phyloP scores from a whole-genome alignment of 176 grass and related monocot species.

The Raddia guianensis region DNA sequence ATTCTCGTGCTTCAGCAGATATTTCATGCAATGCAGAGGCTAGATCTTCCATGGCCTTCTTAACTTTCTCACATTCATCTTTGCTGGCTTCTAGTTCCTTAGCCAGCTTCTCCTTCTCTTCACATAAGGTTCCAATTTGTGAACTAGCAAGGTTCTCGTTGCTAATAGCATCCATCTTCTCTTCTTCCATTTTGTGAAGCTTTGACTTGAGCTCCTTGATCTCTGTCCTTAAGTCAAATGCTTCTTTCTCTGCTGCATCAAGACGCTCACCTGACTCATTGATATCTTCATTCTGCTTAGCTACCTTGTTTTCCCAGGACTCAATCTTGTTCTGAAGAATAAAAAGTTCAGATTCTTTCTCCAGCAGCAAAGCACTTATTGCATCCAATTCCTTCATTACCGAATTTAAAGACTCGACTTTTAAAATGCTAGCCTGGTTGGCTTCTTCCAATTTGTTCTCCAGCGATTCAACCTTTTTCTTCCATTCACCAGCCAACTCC shows the following conservation, averaged over 20 bases:
- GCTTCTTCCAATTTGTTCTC: conserved; percentile 72
- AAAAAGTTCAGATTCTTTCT: conserved; percentile 61
- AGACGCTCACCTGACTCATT: conserved; percentile 33
- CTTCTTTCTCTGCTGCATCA: conserved; percentile 60
- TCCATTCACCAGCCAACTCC: conserved; percentile 50
- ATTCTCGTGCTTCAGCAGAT: conserved; percentile 68
- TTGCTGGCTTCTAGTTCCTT: conserved; percentile 59
- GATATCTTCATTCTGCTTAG: conserved; percentile 57
- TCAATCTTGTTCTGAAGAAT: conserved; percentile 61
- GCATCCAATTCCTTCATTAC: conserved; percentile 65
- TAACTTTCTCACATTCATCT: conserved; percentile 70
- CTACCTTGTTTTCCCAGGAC: conserved; percentile 63
- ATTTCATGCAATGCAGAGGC: conserved; percentile 88
- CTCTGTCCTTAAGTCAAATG: conserved; percentile 44
- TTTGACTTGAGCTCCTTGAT: conserved; percentile 60
- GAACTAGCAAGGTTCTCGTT: conserved; percentile 45
- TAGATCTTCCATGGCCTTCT: conserved; percentile 92
- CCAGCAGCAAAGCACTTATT: conserved; percentile 54
- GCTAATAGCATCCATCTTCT: conserved; percentile 47
- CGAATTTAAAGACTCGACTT: conserved; percentile 59
- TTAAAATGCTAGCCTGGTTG: conserved; percentile 53
- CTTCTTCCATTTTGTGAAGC: conserved; percentile 46
- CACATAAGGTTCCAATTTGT: conserved; percentile 50
- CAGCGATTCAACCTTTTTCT: conserved; percentile 58
- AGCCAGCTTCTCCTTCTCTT: conserved; percentile 61